Conservation (phyloP, 805 yeast species). For the Hanseniaspora pseudoguilliermondii region DNA sequence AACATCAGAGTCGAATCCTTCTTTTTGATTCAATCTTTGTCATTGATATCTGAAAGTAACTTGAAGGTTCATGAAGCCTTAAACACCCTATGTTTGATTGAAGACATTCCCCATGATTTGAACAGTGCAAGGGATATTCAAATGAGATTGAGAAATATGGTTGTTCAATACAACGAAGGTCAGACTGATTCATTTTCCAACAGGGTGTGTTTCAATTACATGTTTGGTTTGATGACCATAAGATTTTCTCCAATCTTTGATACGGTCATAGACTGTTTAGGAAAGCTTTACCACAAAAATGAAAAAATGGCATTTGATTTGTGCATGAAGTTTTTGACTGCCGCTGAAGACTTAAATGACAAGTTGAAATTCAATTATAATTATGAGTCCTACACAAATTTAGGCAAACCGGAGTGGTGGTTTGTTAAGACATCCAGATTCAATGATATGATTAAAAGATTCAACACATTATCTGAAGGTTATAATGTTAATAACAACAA, state of each 20-base stretch:
- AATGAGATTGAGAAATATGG: constrained; percentile 51
- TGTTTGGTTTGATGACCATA: constrained; percentile 60
- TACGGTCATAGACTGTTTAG: constrained; percentile 52
- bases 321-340: constrained; percentile 28
- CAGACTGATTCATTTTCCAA: constrained; percentile 20
- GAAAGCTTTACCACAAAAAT: constrained; percentile 33
- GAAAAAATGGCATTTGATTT: constrained; percentile 45
- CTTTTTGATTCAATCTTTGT: constrained; percentile 29
- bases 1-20: constrained; percentile 39
- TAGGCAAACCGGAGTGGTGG: constrained; percentile 24
- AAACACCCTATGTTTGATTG: constrained; percentile 47
- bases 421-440: constrained; percentile 36
- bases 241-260: constrained; percentile 80
- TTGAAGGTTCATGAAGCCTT: constrained; percentile 31
- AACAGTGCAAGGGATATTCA: constrained; percentile 62
- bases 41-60: constrained; percentile 18
- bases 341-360: constrained; percentile 18
- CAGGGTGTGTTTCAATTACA: constrained; percentile 32
- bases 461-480: constrained; percentile 22
- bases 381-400: constrained; percentile 7
- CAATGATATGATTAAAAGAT: constrained; percentile 29
- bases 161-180: constrained; percentile 30
- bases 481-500: constrained; percentile 22
- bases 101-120: constrained; percentile 58
- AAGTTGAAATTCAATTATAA: constrained; percentile 16